phyloP scores from a whole-genome alignment of 148 eudicot species.

The Camellia granthamiana region DNA sequence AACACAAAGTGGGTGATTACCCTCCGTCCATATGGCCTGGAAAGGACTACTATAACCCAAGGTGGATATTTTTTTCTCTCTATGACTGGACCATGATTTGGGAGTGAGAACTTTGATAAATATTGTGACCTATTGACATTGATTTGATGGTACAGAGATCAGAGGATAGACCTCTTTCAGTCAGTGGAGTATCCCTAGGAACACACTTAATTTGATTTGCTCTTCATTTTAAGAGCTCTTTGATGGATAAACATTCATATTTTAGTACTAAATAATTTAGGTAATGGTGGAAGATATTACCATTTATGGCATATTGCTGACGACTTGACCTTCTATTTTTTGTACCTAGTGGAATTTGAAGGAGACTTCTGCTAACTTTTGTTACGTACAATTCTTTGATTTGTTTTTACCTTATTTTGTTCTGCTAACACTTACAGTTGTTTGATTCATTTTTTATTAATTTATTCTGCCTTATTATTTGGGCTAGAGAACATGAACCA shows the following conservation, averaged over 20 bases:
- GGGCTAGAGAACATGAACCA: slow-evolving; percentile 89
- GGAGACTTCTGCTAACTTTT: background rate
- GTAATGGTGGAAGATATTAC: background rate
- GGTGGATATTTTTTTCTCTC: slow-evolving; percentile 35
- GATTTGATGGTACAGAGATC: background rate
- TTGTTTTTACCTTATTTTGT: background rate
- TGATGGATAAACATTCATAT: background rate
- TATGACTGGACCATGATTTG: background rate
- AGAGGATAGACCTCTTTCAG: background rate
- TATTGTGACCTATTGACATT: background rate
- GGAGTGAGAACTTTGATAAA: background rate
- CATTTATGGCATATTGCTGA: background rate
- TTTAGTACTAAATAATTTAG: background rate
- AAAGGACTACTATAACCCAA: slow-evolving; percentile 95
- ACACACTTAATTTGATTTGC: background rate
- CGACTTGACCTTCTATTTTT: background rate
- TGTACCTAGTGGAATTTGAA: background rate
- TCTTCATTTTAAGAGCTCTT: background rate
- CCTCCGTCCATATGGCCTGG: slow-evolving; percentile 91
- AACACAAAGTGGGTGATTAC: slow-evolving; percentile 78
- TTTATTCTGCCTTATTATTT: background rate
- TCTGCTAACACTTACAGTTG: background rate
- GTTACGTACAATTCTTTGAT: background rate
- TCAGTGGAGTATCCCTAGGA: background rate
- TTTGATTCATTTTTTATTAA: background rate